A percentile compares a stretch with the other conserved stretches of the same genome.
phyloP scores from a whole-genome alignment of 202 grass and related monocot genomes.

The Eragrostis tef region DNA sequence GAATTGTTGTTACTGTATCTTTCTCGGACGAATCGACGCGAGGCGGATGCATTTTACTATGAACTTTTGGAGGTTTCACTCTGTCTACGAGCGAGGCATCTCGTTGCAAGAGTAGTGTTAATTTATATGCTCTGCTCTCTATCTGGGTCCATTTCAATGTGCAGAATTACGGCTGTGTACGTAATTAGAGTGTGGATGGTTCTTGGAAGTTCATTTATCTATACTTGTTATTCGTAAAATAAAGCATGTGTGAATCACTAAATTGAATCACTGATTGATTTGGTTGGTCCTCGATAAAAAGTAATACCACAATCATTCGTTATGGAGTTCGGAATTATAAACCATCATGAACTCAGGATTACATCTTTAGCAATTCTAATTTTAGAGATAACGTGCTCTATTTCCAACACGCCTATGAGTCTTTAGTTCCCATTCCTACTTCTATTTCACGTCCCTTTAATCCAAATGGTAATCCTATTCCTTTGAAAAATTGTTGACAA shows the following conservation, averaged over 20 bases:
- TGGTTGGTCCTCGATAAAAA: not conserved
- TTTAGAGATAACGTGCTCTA: not conserved
- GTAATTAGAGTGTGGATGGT: not conserved
- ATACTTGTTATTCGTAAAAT: not conserved
- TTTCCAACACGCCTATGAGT: not conserved
- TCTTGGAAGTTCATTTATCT: not conserved
- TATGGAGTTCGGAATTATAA: not conserved
- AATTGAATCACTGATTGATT: not conserved
- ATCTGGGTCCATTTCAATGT: not conserved
- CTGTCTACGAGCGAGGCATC: not conserved
- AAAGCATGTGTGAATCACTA: not conserved
- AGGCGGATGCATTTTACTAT: not conserved
- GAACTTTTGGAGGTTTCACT: constrained; percentile 1
- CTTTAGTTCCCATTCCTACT: not conserved
- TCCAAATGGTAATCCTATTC: not conserved
- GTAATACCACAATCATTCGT: not conserved
- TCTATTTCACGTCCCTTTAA: not conserved
- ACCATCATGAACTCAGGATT: not conserved
- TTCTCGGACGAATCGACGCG: constrained; percentile 2
- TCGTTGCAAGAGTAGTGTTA: not conserved
- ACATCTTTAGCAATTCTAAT: not conserved
- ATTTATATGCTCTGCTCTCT: not conserved
- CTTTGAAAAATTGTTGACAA: not conserved
- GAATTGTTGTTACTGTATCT: not conserved
- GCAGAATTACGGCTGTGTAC: constrained; percentile 5